Evolutionary conservation across 441 rosid species (phyloP).

Genomic region (Adansonia rubrostipa): DNA sequence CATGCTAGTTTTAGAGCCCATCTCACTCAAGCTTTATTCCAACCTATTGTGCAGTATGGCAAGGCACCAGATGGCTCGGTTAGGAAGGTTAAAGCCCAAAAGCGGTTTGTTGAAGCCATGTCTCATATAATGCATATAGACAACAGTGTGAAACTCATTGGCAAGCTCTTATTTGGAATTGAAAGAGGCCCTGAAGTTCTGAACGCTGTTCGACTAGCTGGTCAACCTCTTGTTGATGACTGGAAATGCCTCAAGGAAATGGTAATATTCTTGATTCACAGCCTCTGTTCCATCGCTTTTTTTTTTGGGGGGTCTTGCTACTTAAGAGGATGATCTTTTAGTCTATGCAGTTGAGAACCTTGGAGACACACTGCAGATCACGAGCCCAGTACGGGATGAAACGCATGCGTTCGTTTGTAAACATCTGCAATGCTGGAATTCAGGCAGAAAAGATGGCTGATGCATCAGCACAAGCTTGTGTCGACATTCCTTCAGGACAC

Average conservation of each 20-base stretch:
- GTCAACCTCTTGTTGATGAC: constrained; percentile 88
- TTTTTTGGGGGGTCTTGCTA: background rate
- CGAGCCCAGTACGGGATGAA: constrained; percentile 89
- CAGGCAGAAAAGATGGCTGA: constrained; percentile 63
- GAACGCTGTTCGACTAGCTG: constrained; percentile 57
- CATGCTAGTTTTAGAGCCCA: background rate
- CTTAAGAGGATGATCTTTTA: background rate
- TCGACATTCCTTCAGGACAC: constrained; percentile 54
- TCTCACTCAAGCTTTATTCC: background rate
- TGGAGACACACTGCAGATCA: constrained; percentile 85
- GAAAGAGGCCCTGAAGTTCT: constrained; percentile 62
- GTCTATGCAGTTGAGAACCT: constrained; percentile 69
- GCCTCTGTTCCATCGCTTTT: background rate
- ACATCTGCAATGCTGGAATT: constrained; percentile 84
- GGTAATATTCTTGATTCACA: constrained; percentile 44
- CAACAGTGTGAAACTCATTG: constrained; percentile 67
- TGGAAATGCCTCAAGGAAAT: constrained; percentile 81
- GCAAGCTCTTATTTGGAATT: constrained; percentile 80
- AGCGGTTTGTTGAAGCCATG: constrained; percentile 84
- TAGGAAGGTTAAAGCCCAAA: constrained; percentile 74
- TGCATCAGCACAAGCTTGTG: constrained; percentile 82
- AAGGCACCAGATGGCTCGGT: constrained; percentile 86
- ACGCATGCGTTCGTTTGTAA: constrained; percentile 88
- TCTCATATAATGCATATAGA: constrained; percentile 85
- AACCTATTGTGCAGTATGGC: constrained; percentile 55